Conservation (phyloP, 139 green algal species). For the Chlamydomonas urium region DNA sequence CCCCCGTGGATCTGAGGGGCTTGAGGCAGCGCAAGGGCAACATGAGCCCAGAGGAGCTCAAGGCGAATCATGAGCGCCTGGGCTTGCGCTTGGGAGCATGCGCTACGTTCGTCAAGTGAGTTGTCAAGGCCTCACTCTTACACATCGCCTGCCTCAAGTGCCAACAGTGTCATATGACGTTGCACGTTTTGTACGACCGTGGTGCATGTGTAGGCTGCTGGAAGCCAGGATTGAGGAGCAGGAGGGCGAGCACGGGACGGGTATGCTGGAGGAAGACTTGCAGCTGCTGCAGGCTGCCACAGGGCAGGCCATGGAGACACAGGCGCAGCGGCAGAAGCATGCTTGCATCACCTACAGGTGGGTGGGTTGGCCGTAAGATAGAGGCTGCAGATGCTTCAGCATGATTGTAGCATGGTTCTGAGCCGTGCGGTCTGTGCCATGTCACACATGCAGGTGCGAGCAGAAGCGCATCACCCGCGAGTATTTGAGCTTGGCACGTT, state of each 20-base stretch:
- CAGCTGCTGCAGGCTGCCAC: not conserved
- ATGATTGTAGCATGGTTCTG: too few species aligned
- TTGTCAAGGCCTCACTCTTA: not conserved
- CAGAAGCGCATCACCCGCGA: slow-evolving; percentile 17
- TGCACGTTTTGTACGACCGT: too few species aligned
- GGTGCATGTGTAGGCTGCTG: too few species aligned
- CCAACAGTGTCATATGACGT: too few species aligned
- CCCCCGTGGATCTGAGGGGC: not conserved
- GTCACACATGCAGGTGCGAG: not conserved
- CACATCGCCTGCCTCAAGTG: too few species aligned
- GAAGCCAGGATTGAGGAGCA: not conserved
- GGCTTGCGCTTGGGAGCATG: slow-evolving; percentile 64
- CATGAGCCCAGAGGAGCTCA: not conserved
- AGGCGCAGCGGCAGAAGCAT: too few species aligned
- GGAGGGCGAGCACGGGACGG: slow-evolving; percentile 4
- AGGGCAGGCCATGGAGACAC: too few species aligned
- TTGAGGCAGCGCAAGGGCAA: not conserved
- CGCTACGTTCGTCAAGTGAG: slow-evolving; percentile 52
- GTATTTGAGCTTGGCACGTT: slow-evolving; percentile 1
- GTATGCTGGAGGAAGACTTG: slow-evolving; percentile 2
- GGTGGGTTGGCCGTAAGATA: too few species aligned
- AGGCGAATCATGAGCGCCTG: slow-evolving; percentile 17
- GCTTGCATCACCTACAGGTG: too few species aligned
- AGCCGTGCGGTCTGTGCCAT: too few species aligned
- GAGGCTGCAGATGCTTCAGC: too few species aligned